These are phyloP conservation scores for Suhomyces guaymorum DNA, from an alignment of 1,139 yeast genomes.

Conservation along the genomic window DNA sequence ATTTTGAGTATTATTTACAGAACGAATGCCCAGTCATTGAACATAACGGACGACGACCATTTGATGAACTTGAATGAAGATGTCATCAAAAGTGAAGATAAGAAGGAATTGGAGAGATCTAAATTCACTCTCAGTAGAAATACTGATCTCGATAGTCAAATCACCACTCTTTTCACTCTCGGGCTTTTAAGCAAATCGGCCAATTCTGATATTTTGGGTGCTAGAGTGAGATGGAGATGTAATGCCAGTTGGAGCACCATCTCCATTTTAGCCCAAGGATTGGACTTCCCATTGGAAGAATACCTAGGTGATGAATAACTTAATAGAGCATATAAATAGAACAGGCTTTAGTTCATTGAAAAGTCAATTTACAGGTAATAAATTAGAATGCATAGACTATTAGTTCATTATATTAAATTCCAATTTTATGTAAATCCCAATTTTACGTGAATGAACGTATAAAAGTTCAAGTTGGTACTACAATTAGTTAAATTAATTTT, in stretches of 20 bases:
- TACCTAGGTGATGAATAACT: conserved; percentile 27
- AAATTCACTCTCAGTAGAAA: conserved; percentile 39
- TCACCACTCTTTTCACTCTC: conserved; percentile 59
- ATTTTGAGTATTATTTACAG: conserved; percentile 60
- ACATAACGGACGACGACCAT: conserved; percentile 25
- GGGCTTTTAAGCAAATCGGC: conserved; percentile 53
- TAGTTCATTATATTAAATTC: no score
- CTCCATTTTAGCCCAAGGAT: conserved; percentile 50
- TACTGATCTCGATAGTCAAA: conserved; percentile 55
- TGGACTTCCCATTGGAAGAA: conserved; percentile 55
- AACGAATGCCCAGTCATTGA: conserved; percentile 35
- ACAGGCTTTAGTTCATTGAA: conserved; percentile 1
- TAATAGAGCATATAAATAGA: conserved; percentile 2
- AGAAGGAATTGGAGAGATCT: conserved; percentile 34
- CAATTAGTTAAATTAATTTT: no score
- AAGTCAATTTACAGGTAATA: background rate
- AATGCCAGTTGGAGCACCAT: conserved; percentile 58
- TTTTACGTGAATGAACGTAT: no score
- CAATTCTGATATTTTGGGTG: conserved; percentile 57
- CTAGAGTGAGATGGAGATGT: conserved; percentile 65
- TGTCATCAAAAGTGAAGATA: conserved; percentile 32
- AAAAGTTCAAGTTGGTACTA: no score
- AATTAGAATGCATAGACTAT: conserved; percentile 1
- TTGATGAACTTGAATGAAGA: conserved; percentile 30
- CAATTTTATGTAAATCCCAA: no score